phyloP scores from a whole-genome alignment of 2,329 filamentous ascomycete genomes.

The Neopestalotiopsis sp. region DNA sequence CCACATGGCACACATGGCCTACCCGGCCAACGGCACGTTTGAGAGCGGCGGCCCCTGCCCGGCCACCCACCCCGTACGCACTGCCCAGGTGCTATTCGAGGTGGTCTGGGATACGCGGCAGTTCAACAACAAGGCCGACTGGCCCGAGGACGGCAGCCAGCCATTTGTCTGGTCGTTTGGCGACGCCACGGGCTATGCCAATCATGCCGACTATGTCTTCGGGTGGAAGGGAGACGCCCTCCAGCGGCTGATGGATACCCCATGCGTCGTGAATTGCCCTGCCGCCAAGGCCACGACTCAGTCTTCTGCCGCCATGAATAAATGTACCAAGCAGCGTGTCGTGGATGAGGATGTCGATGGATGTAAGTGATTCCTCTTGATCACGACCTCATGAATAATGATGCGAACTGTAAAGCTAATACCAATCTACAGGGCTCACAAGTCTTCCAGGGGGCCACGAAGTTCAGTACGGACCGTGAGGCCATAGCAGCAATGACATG shows the following conservation, averaged over 20 bases:
- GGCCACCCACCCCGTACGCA: constrained; percentile 52
- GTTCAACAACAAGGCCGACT: constrained; percentile 33
- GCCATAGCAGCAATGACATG: neutral
- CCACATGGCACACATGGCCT: constrained; percentile 56
- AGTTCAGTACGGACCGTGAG: constrained; percentile 1
- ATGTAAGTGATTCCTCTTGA: no score
- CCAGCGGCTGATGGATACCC: constrained; percentile 38
- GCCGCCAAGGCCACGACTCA: constrained; percentile 35
- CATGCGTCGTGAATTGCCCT: constrained; percentile 40
- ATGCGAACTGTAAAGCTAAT: no score
- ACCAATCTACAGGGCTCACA: neutral
- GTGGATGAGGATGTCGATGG: constrained; percentile 9
- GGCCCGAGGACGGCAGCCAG: constrained; percentile 36
- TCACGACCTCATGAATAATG: no score
- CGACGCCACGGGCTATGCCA: constrained; percentile 41
- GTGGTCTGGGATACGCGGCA: constrained; percentile 53
- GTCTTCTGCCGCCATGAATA: constrained; percentile 33
- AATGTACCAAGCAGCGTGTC: constrained; percentile 29
- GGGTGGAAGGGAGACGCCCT: constrained; percentile 43
- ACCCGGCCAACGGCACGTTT: constrained; percentile 41
- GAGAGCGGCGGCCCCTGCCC: constrained; percentile 53
- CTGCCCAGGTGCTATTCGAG: constrained; percentile 66
- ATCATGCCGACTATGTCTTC: constrained; percentile 45
- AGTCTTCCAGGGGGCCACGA: constrained; percentile 1
- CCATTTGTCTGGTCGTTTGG: constrained; percentile 36